Conservation (phyloP, 257 asterid species). For the Nemophila menziesii region DNA sequence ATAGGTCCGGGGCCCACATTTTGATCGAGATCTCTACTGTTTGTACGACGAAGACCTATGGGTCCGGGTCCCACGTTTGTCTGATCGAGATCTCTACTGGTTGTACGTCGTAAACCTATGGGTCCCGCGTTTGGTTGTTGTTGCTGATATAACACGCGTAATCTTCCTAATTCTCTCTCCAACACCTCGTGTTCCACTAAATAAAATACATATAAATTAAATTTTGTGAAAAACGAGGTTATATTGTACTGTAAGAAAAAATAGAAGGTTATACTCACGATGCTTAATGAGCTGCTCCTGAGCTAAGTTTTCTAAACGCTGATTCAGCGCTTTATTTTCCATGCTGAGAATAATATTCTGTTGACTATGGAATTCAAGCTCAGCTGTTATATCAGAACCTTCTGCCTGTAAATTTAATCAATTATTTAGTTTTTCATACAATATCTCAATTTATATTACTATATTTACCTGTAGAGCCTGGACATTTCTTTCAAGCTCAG, state of each 20-base stretch:
- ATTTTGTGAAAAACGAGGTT: neutral
- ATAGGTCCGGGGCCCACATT: no score
- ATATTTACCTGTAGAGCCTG: conserved; percentile 84
- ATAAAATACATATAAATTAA: neutral
- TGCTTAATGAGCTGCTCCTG: conserved; percentile 82
- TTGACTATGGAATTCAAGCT: conserved; percentile 83
- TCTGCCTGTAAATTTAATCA: conserved; percentile 47
- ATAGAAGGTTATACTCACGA: conserved; percentile 34
- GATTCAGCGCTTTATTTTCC: conserved; percentile 90
- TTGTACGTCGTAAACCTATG: conserved; percentile 49
- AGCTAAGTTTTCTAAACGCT: conserved; percentile 68
- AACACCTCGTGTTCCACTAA: conserved; percentile 81
- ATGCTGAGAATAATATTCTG: conserved; percentile 70
- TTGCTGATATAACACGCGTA: conserved; percentile 51
- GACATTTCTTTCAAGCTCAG: conserved; percentile 83
- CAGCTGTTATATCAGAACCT: conserved; percentile 79
- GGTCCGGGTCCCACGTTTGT: no score
- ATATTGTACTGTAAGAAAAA: neutral
- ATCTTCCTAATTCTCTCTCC: conserved; percentile 78
- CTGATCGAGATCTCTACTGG: conserved; percentile 76
- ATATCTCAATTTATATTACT: conserved; percentile 7
- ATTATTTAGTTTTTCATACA: no score
- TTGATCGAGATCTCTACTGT: conserved; percentile 72
- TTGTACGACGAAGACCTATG: conserved; percentile 51
- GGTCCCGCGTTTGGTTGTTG: conserved; percentile 9